Conservation (phyloP, 2,329 filamentous ascomycete species). For the Calonectria pseudoreteaudii region DNA sequence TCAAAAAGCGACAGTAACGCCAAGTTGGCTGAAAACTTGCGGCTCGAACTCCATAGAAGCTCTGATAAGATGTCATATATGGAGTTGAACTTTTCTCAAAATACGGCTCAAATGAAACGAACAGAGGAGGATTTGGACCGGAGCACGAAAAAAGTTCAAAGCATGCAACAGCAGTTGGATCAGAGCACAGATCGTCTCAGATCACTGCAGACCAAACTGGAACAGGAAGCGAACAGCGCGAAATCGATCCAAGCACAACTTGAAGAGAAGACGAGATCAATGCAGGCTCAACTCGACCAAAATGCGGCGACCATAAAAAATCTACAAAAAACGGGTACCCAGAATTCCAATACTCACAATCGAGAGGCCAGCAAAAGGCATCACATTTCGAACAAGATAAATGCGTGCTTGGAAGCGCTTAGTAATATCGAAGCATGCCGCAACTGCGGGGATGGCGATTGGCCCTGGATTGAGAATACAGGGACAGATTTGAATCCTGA, state of each 20-base stretch:
- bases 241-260: background rate
- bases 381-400: background rate
- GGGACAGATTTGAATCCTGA: background rate
- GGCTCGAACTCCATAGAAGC: background rate
- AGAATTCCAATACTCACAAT: background rate
- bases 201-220: background rate
- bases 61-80: background rate
- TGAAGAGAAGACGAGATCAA: background rate
- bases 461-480: slow-evolving; percentile 6
- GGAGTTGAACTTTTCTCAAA: background rate
- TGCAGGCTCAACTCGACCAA: background rate
- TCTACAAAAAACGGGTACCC: background rate
- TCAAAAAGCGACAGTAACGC: background rate
- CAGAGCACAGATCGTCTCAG: background rate
- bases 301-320: background rate
- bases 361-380: background rate
- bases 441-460: background rate
- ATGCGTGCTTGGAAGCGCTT: background rate
- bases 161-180: background rate
- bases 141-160: background rate
- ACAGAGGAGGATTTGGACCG: background rate
- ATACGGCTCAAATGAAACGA: background rate
- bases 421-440: background rate
- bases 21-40: background rate
- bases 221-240: background rate